phyloP scores from a whole-genome alignment of 106 monocot species.

The Xerophyta viscosa region DNA sequence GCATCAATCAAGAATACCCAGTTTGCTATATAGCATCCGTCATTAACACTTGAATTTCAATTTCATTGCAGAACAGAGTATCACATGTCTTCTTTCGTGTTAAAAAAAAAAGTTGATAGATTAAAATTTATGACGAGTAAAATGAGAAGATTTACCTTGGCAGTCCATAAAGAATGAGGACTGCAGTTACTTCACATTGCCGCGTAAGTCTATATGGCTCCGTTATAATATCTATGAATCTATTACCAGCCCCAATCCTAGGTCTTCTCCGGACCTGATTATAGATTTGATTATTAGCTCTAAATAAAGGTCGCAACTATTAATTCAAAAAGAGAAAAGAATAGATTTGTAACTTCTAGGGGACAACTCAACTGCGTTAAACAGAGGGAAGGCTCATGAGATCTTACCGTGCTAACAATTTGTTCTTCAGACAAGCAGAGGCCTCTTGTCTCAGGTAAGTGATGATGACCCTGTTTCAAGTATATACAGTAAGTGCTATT shows the following conservation, averaged over 20 bases:
- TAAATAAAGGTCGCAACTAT: background rate
- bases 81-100: no score
- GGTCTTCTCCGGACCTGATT: constrained; percentile 64
- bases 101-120: no score
- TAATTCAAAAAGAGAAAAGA: no score
- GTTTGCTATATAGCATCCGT: no score
- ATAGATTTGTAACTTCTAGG: no score
- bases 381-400: no score
- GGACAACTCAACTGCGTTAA: no score
- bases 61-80: constrained; percentile 1
- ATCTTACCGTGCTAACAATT: constrained; percentile 75
- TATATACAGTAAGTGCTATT: constrained; percentile 1
- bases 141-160: constrained; percentile 73
- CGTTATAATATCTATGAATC: constrained; percentile 59
- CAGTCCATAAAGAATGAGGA: constrained; percentile 73
- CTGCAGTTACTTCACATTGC: constrained; percentile 80
- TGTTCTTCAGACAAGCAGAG: constrained; percentile 98
- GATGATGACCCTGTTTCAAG: constrained; percentile 58
- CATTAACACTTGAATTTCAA: no score
- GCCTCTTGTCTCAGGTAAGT: constrained; percentile 90
- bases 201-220: constrained; percentile 48
- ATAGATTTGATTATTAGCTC: background rate
- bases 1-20: no score
- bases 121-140: no score
- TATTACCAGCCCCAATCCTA: constrained; percentile 50